A percentile compares a stretch with the other conserved stretches of the same genome.
Evolutionary conservation across 1,139 yeast genomes (phyloP).

Genomic region (Eremothecium coryli): DNA sequence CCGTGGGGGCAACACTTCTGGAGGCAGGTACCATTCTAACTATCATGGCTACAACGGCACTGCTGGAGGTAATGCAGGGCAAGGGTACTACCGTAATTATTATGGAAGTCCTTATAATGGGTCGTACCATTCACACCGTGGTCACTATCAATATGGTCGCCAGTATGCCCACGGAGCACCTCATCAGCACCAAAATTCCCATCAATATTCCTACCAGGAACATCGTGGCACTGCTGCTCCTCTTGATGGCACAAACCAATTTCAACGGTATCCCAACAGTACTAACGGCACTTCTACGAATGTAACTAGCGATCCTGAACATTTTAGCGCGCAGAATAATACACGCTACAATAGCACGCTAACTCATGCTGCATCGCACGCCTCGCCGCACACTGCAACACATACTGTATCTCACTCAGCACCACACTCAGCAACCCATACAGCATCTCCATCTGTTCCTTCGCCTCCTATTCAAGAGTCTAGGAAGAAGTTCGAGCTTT

Average conservation of each 20-base stretch:
- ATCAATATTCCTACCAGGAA: not conserved
- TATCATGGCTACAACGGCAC: not conserved
- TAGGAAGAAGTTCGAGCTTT: conserved; percentile 11
- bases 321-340: conserved; percentile 3
- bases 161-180: not conserved
- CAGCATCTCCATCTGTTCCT: too few relatives aligned
- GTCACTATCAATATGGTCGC: not conserved
- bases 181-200: not conserved
- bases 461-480: too few relatives aligned
- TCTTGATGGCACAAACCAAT: too few relatives aligned
- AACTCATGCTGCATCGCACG: too few relatives aligned
- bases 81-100: not conserved
- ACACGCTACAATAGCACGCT: conserved; percentile 1
- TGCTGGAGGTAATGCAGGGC: not conserved
- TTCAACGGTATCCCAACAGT: too few relatives aligned
- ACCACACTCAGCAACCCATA: too few relatives aligned
- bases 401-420: too few relatives aligned
- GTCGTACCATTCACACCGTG: not conserved
- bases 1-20: not conserved
- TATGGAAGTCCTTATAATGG: not conserved
- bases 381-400: too few relatives aligned
- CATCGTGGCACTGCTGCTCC: not conserved
- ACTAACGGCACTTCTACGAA: too few relatives aligned
- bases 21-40: not conserved
- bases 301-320: too few relatives aligned